These are phyloP conservation scores for Entomortierella parvispora DNA, from an alignment of 192 early-diverging fungal genomes.

Conservation along the genomic window DNA sequence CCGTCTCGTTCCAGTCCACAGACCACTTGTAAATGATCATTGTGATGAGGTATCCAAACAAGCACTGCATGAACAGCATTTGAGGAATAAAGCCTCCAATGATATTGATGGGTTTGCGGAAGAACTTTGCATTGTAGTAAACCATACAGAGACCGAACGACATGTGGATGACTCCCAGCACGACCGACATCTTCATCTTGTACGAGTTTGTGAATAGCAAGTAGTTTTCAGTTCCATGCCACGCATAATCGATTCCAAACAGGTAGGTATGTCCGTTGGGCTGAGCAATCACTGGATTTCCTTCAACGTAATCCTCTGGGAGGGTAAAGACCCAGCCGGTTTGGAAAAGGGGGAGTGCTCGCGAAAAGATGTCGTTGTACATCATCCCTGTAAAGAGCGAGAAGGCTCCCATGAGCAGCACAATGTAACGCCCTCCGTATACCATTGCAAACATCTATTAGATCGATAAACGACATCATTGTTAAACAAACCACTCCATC, in stretches of 20 bases:
- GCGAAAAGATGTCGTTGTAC: conserved; percentile 98
- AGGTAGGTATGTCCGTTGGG: conserved; percentile 54
- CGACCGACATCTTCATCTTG: conserved; percentile 99
- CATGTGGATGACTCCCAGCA: conserved; percentile 98
- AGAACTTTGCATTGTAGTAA: conserved; percentile 90
- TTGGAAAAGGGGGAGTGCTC: conserved; percentile 73
- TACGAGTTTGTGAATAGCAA: conserved; percentile 98
- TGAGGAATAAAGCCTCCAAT: conserved; percentile 93
- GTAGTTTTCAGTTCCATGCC: conserved; percentile 94
- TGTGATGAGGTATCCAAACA: conserved; percentile 96
- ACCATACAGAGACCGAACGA: conserved; percentile 90
- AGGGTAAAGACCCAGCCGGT: conserved; percentile 80
- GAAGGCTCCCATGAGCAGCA: conserved; percentile 96
- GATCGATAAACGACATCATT: neutral
- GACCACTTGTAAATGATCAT: conserved; percentile 97
- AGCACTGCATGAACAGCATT: conserved; percentile 88
- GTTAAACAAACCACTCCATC: too few relatives aligned
- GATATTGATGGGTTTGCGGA: conserved; percentile 81
- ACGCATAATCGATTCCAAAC: conserved; percentile 60
- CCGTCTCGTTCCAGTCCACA: conserved; percentile 85
- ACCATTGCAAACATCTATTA: conserved; percentile 84
- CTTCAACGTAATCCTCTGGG: conserved; percentile 66
- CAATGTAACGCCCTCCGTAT: conserved; percentile 96
- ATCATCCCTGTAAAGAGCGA: conserved; percentile 96
- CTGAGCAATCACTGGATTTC: conserved; percentile 66